phyloP scores from a whole-genome alignment of 2,329 filamentous ascomycete genomes.

The Neurospora sp. region DNA sequence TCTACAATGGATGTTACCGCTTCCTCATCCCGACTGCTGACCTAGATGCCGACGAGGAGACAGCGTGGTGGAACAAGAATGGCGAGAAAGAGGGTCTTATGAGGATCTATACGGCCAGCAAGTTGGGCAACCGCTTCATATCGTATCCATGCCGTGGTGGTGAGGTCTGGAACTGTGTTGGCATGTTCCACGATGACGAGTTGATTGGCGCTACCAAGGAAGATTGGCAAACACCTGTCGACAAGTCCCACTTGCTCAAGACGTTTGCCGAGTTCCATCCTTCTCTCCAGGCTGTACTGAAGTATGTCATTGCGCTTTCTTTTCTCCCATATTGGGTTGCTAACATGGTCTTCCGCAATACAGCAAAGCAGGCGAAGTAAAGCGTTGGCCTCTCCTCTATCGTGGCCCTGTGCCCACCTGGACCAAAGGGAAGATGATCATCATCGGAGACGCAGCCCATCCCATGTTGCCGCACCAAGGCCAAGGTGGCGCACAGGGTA shows the following conservation, averaged over 20 bases:
- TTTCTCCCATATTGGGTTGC: not conserved
- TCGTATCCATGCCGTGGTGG: slow-evolving; percentile 24
- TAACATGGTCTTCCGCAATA: not conserved
- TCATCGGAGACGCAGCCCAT: slow-evolving; percentile 29
- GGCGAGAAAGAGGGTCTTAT: slow-evolving; percentile 15
- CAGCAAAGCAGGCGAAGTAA: slow-evolving; percentile 26
- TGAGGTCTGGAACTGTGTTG: slow-evolving; percentile 26
- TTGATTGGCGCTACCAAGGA: slow-evolving; percentile 11
- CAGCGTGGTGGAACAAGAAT: slow-evolving; percentile 22
- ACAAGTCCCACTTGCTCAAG: slow-evolving; percentile 20
- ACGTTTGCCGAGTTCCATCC: slow-evolving; percentile 22
- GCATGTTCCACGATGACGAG: slow-evolving; percentile 21
- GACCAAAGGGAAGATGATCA: slow-evolving; percentile 22
- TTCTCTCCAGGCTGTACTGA: slow-evolving; percentile 18
- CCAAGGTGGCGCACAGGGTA: slow-evolving; percentile 25
- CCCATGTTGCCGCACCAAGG: slow-evolving; percentile 31
- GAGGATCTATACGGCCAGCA: slow-evolving; percentile 17
- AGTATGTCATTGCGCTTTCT: slow-evolving; percentile 11
- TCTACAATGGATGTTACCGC: slow-evolving; percentile 26
- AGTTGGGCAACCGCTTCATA: slow-evolving; percentile 20
- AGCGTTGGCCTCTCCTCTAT: slow-evolving; percentile 27
- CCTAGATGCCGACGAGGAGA: slow-evolving; percentile 23
- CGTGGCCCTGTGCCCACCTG: slow-evolving; percentile 24
- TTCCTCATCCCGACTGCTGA: slow-evolving; percentile 24
- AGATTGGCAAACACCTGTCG: slow-evolving; percentile 24